Evolutionary conservation across 768 basidiomycete species (phyloP).

Genomic region (Lactarius trivialis): DNA sequence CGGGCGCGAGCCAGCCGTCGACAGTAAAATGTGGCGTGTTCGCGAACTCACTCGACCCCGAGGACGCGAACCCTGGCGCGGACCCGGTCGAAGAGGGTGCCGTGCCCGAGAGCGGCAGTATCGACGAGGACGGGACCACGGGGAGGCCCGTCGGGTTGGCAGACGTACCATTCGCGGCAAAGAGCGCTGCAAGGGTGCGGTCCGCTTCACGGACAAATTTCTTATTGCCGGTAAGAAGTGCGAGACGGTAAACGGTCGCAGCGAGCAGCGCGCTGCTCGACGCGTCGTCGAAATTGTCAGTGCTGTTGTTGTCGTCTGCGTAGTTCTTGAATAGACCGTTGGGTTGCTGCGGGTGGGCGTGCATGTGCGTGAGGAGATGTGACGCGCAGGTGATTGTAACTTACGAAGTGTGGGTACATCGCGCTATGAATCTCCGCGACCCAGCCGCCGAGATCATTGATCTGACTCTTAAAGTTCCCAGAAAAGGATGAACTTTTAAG

Average conservation of each 20-base stretch:
- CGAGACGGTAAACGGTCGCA: constrained; percentile 66
- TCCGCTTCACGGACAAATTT: constrained; percentile 54
- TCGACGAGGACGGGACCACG: constrained; percentile 3
- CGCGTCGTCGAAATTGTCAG: constrained; percentile 56
- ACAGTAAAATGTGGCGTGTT: constrained; percentile 39
- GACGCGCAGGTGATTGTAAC: constrained; percentile 24
- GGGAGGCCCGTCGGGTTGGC: constrained; percentile 7
- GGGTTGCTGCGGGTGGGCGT: constrained; percentile 32
- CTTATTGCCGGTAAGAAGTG: constrained; percentile 45
- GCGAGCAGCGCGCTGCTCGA: constrained; percentile 71
- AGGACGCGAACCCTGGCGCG: background rate
- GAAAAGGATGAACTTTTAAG: constrained; percentile 57
- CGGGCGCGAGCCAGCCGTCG: constrained; percentile 64
- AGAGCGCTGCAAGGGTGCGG: constrained; percentile 38
- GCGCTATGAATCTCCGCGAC: constrained; percentile 64
- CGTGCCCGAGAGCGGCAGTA: constrained; percentile 12
- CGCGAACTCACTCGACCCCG: background rate
- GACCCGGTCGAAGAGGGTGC: background rate
- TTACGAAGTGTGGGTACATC: constrained; percentile 56
- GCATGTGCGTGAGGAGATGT: constrained; percentile 12
- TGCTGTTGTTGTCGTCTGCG: constrained; percentile 43
- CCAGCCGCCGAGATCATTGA: constrained; percentile 58
- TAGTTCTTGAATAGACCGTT: constrained; percentile 66
- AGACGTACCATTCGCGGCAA: constrained; percentile 17
- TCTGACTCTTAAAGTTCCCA: constrained; percentile 42